Conservation (phyloP, 495 filamentous ascomycete genomes). For the Chlorociboria aeruginascens region DNA sequence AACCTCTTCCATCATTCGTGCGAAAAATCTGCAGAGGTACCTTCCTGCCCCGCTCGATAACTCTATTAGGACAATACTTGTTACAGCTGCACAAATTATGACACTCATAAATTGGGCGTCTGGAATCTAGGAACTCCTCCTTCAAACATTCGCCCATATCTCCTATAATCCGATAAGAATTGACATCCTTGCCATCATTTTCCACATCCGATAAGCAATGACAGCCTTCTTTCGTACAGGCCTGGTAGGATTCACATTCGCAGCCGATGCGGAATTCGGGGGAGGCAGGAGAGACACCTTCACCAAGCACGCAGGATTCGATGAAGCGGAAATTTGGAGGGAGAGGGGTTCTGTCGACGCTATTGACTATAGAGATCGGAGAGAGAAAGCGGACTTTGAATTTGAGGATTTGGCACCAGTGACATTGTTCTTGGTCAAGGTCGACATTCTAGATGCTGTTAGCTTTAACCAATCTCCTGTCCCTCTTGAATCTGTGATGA, state of each 20-base stretch:
- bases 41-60: slow-evolving; percentile 67
- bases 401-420: slow-evolving; percentile 38
- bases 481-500: neutral
- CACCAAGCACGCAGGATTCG: slow-evolving; percentile 29
- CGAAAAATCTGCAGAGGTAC: slow-evolving; percentile 74
- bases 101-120: slow-evolving; percentile 74
- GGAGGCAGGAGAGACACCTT: slow-evolving; percentile 33
- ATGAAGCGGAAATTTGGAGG: slow-evolving; percentile 43
- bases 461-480: no score
- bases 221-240: slow-evolving; percentile 38
- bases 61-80: slow-evolving; percentile 58
- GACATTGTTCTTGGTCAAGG: slow-evolving; percentile 21
- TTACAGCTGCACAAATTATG: slow-evolving; percentile 59
- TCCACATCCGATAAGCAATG: slow-evolving; percentile 36
- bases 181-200: slow-evolving; percentile 15
- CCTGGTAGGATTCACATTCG: slow-evolving; percentile 30
- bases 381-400: slow-evolving; percentile 27
- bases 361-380: slow-evolving; percentile 28
- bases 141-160: slow-evolving; percentile 30
- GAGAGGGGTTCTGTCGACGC: slow-evolving; percentile 27
- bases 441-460: neutral
- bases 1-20: slow-evolving; percentile 56
- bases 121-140: slow-evolving; percentile 32
- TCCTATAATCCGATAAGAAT: slow-evolving; percentile 31
- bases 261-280: slow-evolving; percentile 42